Base-by-base conservation (phyloP, 2,329 filamentous ascomycete genomes). In the Verticillium nonalfalfae region DNA sequence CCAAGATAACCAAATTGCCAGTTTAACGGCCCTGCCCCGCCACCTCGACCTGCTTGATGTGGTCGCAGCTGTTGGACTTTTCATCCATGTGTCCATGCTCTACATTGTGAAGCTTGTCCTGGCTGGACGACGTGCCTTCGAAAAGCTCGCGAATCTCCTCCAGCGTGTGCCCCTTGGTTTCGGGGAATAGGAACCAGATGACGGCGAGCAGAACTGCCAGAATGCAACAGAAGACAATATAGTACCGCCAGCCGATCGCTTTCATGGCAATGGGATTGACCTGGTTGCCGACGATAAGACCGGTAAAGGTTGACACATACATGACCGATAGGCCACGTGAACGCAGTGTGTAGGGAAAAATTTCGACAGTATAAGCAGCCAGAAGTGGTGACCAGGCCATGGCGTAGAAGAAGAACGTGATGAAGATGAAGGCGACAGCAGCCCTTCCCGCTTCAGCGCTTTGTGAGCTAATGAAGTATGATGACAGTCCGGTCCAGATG, bases 211-310 rank as follows among this genome's bases (percentile, higher is more conserved):
- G 67, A 3, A 70, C 60, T 1, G 65, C 66, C 18, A 78, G 52
- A 40, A 75, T 74, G 9, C 71, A 73, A 61, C 72, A 70, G 58
- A 74, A 78, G 10, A 78, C 69, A 45, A 74, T 71, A 56, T 76
- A 79, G 61, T 78, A 78, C 57, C 70, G 74, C 75, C 76, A 79
- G 0, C 64, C 67, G 11, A 79, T 73, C 0, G 63, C 68, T 1
- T 68, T 63, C 59, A 79, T 71, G 0, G 73, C 76, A 5, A 79
- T 73, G 0, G 77, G 77, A 57, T 77, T 78, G 56, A 76, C 72
- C 54, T 75, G 75, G 61, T 75, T 74, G 21, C 74, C 75, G 54
- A 78, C 72, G 1, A 68, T 71, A 13, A 72, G 52, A 4, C 57
- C 57, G 13, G 54, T 56, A 13, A 58, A 66, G 6, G 56, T 62